A percentile compares a stretch with the other conserved stretches of the same genome.
Conservation (phyloP, 306 rosid species). For the Senna siamea region DNA sequence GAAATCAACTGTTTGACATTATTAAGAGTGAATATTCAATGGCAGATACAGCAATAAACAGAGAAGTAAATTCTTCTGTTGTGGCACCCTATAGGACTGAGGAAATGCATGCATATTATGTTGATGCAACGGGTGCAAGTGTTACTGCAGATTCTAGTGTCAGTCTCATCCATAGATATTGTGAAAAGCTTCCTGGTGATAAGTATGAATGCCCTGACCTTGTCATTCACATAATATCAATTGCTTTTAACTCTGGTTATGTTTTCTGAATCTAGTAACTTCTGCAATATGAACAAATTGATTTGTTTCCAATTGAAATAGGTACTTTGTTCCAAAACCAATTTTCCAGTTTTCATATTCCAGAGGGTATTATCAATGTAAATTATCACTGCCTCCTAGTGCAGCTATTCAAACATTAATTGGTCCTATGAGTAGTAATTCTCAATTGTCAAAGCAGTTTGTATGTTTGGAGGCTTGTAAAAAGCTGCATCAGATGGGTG, state of each 20-base stretch:
- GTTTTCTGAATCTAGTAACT: background rate
- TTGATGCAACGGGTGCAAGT: conserved; percentile 57
- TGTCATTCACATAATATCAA: background rate
- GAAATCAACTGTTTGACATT: conserved; percentile 59
- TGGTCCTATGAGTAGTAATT: conserved; percentile 58
- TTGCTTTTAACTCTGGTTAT: background rate
- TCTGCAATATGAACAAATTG: background rate
- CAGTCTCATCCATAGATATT: conserved; percentile 57
- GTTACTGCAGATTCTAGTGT: conserved; percentile 67
- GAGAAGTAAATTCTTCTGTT: conserved; percentile 50
- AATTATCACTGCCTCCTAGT: conserved; percentile 60
- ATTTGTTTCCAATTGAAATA: conserved; percentile 38
- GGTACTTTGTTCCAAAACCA: conserved; percentile 67
- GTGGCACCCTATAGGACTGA: conserved; percentile 36
- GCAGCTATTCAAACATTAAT: conserved; percentile 61
- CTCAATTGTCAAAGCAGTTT: conserved; percentile 66
- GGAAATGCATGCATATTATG: conserved; percentile 47
- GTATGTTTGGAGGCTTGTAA: conserved; percentile 80
- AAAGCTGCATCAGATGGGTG: conserved; percentile 66
- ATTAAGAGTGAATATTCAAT: conserved; percentile 61
- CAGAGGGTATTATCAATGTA: conserved; percentile 56
- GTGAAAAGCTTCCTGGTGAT: conserved; percentile 62
- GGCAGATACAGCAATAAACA: conserved; percentile 50
- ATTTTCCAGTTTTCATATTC: conserved; percentile 44
- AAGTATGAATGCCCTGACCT: conserved; percentile 41